Conservation (phyloP, 164 flowering plant genomes). For the Umbellularia californica region DNA sequence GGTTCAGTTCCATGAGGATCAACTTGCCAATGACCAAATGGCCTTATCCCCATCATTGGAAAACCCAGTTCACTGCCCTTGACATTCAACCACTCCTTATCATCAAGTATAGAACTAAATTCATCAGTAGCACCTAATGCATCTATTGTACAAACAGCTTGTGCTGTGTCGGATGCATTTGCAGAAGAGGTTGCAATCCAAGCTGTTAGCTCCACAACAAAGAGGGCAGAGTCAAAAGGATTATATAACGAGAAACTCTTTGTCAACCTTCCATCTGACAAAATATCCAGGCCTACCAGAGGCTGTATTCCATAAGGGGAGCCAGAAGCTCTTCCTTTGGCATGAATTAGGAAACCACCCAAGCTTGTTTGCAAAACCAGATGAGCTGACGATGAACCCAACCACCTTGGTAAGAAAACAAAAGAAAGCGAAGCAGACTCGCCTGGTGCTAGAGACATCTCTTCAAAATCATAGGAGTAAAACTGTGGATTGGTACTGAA, state of each 20-base stretch:
- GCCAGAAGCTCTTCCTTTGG: slow-evolving; percentile 58
- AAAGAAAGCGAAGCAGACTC: slow-evolving; percentile 64
- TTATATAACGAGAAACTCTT: slow-evolving; percentile 61
- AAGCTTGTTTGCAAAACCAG: slow-evolving; percentile 69
- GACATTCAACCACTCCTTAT: slow-evolving; percentile 39
- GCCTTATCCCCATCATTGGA: slow-evolving; percentile 49
- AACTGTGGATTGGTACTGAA: slow-evolving; percentile 68
- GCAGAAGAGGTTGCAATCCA: slow-evolving; percentile 50
- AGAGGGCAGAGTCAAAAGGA: slow-evolving; percentile 52
- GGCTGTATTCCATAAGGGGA: slow-evolving; percentile 56
- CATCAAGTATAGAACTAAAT: slow-evolving; percentile 12
- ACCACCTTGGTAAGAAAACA: slow-evolving; percentile 58
- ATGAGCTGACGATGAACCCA: slow-evolving; percentile 64
- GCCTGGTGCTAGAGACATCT: slow-evolving; percentile 56
- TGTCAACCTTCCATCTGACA: slow-evolving; percentile 40
- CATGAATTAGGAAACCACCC: slow-evolving; percentile 72
- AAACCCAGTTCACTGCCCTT: slow-evolving; percentile 30
- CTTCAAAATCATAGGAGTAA: slow-evolving; percentile 63
- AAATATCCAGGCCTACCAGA: slow-evolving; percentile 28
- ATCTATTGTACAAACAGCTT: slow-evolving; percentile 42
- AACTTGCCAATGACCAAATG: slow-evolving; percentile 56
- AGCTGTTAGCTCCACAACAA: slow-evolving; percentile 51
- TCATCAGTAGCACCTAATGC: slow-evolving; percentile 15
- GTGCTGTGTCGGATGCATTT: slow-evolving; percentile 33
- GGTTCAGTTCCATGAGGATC: slow-evolving; percentile 43